Conservation (phyloP, 73 alveolate species). For the Paramecium octaurelia region DNA sequence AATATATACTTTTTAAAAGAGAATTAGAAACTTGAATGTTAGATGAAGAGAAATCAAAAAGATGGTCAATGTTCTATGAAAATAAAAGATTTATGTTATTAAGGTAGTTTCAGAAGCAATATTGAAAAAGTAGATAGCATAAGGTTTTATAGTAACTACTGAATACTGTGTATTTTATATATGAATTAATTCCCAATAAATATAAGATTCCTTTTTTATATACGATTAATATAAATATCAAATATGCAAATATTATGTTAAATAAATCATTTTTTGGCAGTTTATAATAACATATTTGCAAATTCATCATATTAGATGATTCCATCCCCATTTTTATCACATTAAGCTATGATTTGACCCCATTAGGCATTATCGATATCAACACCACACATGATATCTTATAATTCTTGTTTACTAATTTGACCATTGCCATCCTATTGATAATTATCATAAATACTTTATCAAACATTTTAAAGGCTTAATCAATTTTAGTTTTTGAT, state of each 20-base stretch:
- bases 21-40: background rate
- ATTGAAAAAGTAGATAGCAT: background rate
- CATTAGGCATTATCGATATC: slow-evolving; percentile 33
- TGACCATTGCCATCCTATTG: slow-evolving; percentile 50
- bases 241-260: background rate
- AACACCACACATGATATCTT: slow-evolving; percentile 49
- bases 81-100: background rate
- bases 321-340: slow-evolving; percentile 63
- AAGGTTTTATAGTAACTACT: background rate
- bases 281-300: background rate
- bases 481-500: slow-evolving; percentile 17
- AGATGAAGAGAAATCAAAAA: background rate
- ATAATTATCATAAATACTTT: background rate
- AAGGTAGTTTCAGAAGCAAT: background rate
- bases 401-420: background rate
- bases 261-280: background rate
- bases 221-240: background rate
- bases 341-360: background rate
- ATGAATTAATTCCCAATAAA: too few species aligned
- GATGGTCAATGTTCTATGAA: background rate
- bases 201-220: too few species aligned
- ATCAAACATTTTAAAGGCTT: slow-evolving; percentile 24
- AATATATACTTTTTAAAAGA: background rate
- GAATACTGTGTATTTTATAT: background rate
- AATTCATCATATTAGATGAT: slow-evolving; percentile 42